A percentile compares a stretch with the other conserved stretches of the same genome.
phyloP scores from a whole-genome alignment of 441 rosid genomes.

The Euphorbia schlechtendalii region DNA sequence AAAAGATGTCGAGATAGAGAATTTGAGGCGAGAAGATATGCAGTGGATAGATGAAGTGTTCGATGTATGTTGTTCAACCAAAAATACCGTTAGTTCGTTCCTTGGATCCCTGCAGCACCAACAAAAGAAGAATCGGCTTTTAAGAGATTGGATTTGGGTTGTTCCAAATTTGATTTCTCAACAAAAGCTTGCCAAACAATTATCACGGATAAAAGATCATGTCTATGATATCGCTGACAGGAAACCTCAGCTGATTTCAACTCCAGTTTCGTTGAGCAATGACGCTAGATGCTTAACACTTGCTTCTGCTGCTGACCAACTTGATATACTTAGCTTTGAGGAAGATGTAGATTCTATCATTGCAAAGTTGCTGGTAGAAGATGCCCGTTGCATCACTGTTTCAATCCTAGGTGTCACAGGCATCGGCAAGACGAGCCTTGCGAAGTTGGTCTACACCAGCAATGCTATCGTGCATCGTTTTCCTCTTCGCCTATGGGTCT shows the following conservation, averaged over 20 bases:
- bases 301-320: neutral
- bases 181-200: neutral
- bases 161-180: neutral
- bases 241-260: neutral
- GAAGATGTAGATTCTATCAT: constrained; percentile 2
- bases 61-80: neutral
- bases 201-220: neutral
- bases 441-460: neutral
- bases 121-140: neutral
- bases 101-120: neutral
- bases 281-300: neutral
- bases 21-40: neutral
- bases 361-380: neutral
- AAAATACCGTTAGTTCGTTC: constrained; percentile 3
- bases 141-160: neutral
- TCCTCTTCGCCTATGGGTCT: neutral
- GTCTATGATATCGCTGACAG: neutral
- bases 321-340: neutral
- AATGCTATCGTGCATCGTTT: neutral
- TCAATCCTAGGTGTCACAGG: constrained; percentile 3
- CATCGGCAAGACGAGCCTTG: constrained; percentile 8
- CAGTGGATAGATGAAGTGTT: constrained; percentile 1
- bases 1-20: neutral
- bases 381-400: constrained; percentile 2
- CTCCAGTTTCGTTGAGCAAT: neutral